Conservation (phyloP, 2,329 filamentous ascomycete genomes). For the Monosporascus sp. region DNA sequence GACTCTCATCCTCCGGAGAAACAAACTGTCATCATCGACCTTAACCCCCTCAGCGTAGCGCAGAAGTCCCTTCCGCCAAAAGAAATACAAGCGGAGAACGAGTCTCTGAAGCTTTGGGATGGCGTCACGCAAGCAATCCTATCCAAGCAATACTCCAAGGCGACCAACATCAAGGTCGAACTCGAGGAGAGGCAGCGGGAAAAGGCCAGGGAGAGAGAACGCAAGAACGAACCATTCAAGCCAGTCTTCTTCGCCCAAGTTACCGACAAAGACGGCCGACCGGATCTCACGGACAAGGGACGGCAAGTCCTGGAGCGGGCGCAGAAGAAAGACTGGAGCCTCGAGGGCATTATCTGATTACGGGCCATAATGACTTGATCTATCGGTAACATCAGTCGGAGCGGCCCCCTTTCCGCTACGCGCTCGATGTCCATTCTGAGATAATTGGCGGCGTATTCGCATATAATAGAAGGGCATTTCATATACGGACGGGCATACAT, state of each 20-base stretch:
- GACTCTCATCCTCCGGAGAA: constrained; percentile 49
- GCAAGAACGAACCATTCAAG: constrained; percentile 63
- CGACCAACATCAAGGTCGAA: constrained; percentile 83
- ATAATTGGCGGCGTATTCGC: too few species aligned
- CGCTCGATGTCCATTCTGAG: too few species aligned
- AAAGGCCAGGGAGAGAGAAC: constrained; percentile 75
- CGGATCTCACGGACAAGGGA: constrained; percentile 51
- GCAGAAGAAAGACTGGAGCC: constrained; percentile 48
- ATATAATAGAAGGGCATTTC: too few species aligned
- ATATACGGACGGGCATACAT: not conserved
- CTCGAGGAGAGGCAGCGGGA: constrained; percentile 86
- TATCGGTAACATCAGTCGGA: too few species aligned
- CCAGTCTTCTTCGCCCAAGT: constrained; percentile 80
- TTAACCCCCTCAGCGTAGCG: constrained; percentile 74
- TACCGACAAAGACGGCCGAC: constrained; percentile 50
- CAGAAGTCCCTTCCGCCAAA: constrained; percentile 74
- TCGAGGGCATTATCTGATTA: constrained; percentile 37
- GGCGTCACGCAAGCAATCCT: constrained; percentile 82
- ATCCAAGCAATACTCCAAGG: constrained; percentile 75
- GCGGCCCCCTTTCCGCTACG: too few species aligned
- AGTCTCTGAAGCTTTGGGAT: constrained; percentile 83
- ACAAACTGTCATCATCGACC: constrained; percentile 76
- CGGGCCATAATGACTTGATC: not conserved
- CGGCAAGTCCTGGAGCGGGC: constrained; percentile 45
- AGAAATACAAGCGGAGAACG: constrained; percentile 78